A percentile compares a stretch with the other conserved stretches of the same genome.
phyloP scores from a whole-genome alignment of 805 yeast genomes.

The Starmera dryadoides region DNA sequence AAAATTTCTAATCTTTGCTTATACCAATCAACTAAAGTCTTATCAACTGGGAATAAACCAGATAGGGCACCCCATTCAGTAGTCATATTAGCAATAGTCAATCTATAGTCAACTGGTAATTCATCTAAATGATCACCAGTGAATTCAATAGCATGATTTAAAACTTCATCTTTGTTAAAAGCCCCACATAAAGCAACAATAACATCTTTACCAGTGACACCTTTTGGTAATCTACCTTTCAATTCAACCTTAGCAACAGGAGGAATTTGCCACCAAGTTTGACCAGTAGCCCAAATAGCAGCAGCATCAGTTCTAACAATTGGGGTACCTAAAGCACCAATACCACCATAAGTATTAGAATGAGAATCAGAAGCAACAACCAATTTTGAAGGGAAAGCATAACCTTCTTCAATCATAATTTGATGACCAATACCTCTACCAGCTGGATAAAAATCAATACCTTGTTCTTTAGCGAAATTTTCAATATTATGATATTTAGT shows the following conservation, averaged over 20 bases:
- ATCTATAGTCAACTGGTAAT: constrained; percentile 72
- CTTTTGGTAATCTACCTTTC: constrained; percentile 71
- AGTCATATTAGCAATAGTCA: constrained; percentile 95
- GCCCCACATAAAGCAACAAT: constrained; percentile 94
- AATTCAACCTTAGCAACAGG: constrained; percentile 95
- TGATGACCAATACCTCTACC: constrained; percentile 99
- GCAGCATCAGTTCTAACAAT: constrained; percentile 99
- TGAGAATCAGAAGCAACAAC: constrained; percentile 98
- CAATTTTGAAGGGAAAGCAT: constrained; percentile 88
- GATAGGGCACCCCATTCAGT: constrained; percentile 99
- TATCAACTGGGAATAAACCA: constrained; percentile 95
- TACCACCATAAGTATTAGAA: constrained; percentile 96
- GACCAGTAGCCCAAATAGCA: constrained; percentile 98
- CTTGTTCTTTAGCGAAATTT: constrained; percentile 82
- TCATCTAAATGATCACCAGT: constrained; percentile 71
- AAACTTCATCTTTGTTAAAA: constrained; percentile 86
- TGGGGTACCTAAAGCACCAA: constrained; percentile 94
- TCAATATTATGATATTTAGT: constrained; percentile 85
- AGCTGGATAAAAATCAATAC: constrained; percentile 95
- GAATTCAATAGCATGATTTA: constrained; percentile 91
- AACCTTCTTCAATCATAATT: constrained; percentile 98
- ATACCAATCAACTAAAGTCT: constrained; percentile 72
- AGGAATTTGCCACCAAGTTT: constrained; percentile 99
- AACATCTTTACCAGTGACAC: constrained; percentile 94
- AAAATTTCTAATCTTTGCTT: constrained; percentile 47